Base-by-base conservation (phyloP, 306 rosid genomes). In the Citrullus colocynthis region DNA sequence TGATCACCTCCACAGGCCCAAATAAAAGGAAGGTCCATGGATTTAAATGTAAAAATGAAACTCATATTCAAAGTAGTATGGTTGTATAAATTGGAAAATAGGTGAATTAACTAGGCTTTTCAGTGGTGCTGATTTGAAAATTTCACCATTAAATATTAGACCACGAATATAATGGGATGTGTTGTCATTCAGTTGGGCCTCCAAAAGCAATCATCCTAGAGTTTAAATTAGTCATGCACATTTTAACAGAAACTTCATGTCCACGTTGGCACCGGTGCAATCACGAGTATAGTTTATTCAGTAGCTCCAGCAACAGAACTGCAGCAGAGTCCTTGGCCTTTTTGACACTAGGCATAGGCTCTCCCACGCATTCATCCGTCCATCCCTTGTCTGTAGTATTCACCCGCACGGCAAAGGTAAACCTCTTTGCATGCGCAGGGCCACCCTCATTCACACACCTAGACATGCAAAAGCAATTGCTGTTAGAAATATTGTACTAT, bases 371-470 rank as follows among this genome's bases (percentile, higher is more conserved):
- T 80, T 95, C 99, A 79, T 88, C 99, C 1, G 96, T 95, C 97
- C 96, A 88, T 76, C 97, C 99, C 81, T 81, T 82, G 84, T 92
- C 97, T 2, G 92, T 78, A 18, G 99, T 92, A 85, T 95, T 95
- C 49, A 95, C 99, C 1, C 92, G 91, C n/a, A 95, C 97, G 0
- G 97, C 88, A 83, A 88, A 95, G 6, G 99, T 95, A 80, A 95
- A 95, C 92, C 91, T 88, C 86, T 92, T 95, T 44, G 99, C 99
- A 88, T 95, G 99, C 61, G 99, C 97, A 55, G 99, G 99, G 79
- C 99, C 99, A 77, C 99, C 99, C 84, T 92, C 99, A 60, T 83
- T 90, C 84, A 92, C 97, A 71, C 99, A 95, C 91, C 97, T 95
- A 21, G 42, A 85, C 51, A 78, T 73, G 61, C 61, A 73, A 51